Base-by-base conservation (phyloP, 2,329 filamentous ascomycete genomes). In the Zymoseptoria pseudotritici region DNA sequence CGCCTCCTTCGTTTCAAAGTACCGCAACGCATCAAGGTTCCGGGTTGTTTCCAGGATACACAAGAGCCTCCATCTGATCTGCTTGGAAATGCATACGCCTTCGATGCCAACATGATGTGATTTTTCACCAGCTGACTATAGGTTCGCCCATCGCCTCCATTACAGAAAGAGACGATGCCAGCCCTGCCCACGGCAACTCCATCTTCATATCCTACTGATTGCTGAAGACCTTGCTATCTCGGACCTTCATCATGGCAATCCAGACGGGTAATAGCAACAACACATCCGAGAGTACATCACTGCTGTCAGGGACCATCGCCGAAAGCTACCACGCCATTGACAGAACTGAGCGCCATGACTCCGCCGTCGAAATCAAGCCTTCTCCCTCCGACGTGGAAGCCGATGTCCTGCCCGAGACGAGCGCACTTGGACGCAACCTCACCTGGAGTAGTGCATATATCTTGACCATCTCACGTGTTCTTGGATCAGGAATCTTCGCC, bases 401-500 rank as follows among this genome's bases (percentile, higher is more conserved):
- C 65, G 80, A 83, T 62, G 80, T 85, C 4, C 69, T 86, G 0
- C 84, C 81, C 2, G 84, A 86, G 65, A 82, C 83, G 1, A 82
- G 83, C 0, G 77, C 79, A 0, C 73, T 80, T 21, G 85, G 84
- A 1, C 79, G 86, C 20, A 85, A 78, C 17, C 79, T 89, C 55
- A 81, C 76, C 59, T 87, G 85, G 84, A 77, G 78, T 24, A 85
- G 82, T 31, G 64, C 63, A 21, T 66, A 66, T 65, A 85, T 89
- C 58, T 77, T 89, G 20, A 83, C 87, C 7, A 85, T 89, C 24
- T 87, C 84, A 1, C 80, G 86, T 11, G 85, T 89, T 5, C 85
- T 89, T 29, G 86, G 86, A 11, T 86, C 81, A 66, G 87, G 86
- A 24, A 88, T 90, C 63, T 90, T 90, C 67, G 86, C 87, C 0